Evolutionary conservation across 2,329 filamentous ascomycete species (phyloP), one percentile per base, ranked within the genome.

Genomic region (Colletotrichum caudatum): DNA sequence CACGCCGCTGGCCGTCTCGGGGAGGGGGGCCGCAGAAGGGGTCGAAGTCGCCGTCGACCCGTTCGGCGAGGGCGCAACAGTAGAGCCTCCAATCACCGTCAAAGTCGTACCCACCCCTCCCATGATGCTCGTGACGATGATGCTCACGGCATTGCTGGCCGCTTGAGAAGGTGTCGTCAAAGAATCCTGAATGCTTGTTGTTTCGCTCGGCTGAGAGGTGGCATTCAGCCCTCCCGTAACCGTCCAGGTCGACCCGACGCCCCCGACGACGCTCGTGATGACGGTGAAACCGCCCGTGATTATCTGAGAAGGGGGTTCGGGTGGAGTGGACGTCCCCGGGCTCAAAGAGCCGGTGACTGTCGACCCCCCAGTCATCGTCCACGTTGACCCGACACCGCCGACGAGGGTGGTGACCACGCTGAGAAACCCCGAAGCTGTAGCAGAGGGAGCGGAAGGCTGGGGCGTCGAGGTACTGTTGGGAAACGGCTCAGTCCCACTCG

Each of bases 211-310:
- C n/a, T 14, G 14, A 20, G 4, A 11, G 0, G 29, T 41, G 12
- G 26, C 14, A 11, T n/a, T 51, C 1, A 46, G 14, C 2, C 59
- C 59, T 26, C 46, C 35, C 4, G 39, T 35, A 2, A 67, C 18
- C 0, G 64, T 68, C 64, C 39, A 48, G 3, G 64, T 68, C 4
- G 64, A 62, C 1, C 16, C 58, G 2, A 16, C 41, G 1, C 64
- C 68, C 18, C 41, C 44, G 0, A 54, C 4, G 16, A 63, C 5
- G 12, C 64, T 68, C n/a, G 69, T 68, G 3, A 71, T 46, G 26
- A 71, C 6, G 29, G 54, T 57, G 29, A 57, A 18, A 6, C 20
- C 39, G 1, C 26, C 23, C 12, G 62, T 46, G 2, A 26, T 2
- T 39, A n/a, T 23, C 33, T 39, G 20, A 20, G 54, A 39, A 8